These are phyloP conservation scores for Rugonectria rugulosa DNA, from an alignment of 2,329 filamentous ascomycete species.

Conservation along the genomic window DNA sequence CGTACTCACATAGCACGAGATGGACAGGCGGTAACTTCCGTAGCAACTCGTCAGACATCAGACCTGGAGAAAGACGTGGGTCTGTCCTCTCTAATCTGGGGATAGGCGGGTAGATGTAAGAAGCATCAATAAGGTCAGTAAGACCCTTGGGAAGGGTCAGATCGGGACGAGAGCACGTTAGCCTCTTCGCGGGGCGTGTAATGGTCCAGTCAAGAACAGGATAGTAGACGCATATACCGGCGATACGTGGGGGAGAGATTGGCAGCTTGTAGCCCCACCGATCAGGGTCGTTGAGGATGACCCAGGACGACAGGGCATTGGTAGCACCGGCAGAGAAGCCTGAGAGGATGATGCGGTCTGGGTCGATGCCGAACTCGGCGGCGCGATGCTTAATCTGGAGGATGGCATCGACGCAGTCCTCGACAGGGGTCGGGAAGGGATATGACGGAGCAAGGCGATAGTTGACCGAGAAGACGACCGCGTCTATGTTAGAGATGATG, in stretches of 20 bases:
- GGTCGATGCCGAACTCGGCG: conserved; percentile 64
- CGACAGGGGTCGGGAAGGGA: conserved; percentile 70
- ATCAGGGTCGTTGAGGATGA: conserved; percentile 54
- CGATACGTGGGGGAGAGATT: conserved; percentile 54
- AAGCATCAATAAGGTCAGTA: conserved; percentile 69
- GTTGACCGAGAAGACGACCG: conserved; percentile 69
- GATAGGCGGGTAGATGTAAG: conserved; percentile 64
- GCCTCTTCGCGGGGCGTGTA: conserved; percentile 62
- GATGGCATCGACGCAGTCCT: conserved; percentile 71
- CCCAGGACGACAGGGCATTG: conserved; percentile 58
- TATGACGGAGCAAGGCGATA: conserved; percentile 73
- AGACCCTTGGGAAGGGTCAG: conserved; percentile 64
- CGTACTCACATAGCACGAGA: conserved; percentile 69
- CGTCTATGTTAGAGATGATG: conserved; percentile 60
- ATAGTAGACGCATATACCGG: conserved; percentile 66
- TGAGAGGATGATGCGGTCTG: conserved; percentile 62
- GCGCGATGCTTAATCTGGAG: conserved; percentile 66
- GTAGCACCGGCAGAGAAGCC: conserved; percentile 72
- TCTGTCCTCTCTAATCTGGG: conserved; percentile 55
- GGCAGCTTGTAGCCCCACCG: conserved; percentile 48
- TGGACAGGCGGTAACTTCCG: conserved; percentile 61
- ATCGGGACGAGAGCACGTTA: conserved; percentile 61
- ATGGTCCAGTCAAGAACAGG: conserved; percentile 69
- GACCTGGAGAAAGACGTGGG: conserved; percentile 65
- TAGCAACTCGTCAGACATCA: conserved; percentile 62